Percentiles rank a stretch among this genome's conserved stretches.
These are phyloP conservation scores for Beauveria brongniartii DNA, from an alignment of 2,329 filamentous ascomycete genomes.

Conservation along the genomic window DNA sequence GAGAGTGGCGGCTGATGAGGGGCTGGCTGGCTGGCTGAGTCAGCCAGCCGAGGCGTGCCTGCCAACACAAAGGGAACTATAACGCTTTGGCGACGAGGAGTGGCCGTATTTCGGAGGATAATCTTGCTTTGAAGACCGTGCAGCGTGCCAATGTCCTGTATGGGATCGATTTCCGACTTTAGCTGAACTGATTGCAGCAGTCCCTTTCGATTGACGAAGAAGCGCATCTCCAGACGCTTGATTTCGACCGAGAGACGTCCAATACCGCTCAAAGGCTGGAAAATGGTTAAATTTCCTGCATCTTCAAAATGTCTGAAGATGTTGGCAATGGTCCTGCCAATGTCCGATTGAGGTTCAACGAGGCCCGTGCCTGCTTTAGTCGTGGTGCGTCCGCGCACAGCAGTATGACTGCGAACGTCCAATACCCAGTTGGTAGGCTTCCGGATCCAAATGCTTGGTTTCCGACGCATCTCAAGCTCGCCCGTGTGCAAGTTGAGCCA, in stretches of 20 bases:
- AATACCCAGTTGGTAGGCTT: constrained; percentile 26
- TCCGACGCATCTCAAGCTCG: constrained; percentile 43
- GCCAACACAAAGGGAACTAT: no score
- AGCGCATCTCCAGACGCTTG: constrained; percentile 43
- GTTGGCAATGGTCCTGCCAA: constrained; percentile 29
- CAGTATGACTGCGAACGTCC: constrained; percentile 18
- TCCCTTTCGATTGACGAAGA: constrained; percentile 36
- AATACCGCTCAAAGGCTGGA: constrained; percentile 28
- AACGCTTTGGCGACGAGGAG: constrained; percentile 37
- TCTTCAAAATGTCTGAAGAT: constrained; percentile 38
- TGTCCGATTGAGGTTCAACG: constrained; percentile 38
- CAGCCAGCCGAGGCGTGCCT: no score
- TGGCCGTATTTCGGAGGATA: constrained; percentile 39
- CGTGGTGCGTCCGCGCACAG: background rate
- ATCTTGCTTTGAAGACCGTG: constrained; percentile 53
- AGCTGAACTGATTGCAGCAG: constrained; percentile 43
- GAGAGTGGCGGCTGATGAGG: no score
- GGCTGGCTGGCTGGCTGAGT: no score
- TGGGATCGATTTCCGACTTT: constrained; percentile 40
- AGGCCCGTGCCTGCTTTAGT: constrained; percentile 20
- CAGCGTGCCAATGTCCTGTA: constrained; percentile 52
- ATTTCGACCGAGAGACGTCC: constrained; percentile 37
- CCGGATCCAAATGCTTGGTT: constrained; percentile 24
- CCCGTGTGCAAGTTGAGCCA: constrained; percentile 44
- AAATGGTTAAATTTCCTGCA: constrained; percentile 15